These are phyloP conservation scores for Sclerotinia glacialis DNA, from an alignment of 2,329 filamentous ascomycete genomes.

Conservation along the genomic window DNA sequence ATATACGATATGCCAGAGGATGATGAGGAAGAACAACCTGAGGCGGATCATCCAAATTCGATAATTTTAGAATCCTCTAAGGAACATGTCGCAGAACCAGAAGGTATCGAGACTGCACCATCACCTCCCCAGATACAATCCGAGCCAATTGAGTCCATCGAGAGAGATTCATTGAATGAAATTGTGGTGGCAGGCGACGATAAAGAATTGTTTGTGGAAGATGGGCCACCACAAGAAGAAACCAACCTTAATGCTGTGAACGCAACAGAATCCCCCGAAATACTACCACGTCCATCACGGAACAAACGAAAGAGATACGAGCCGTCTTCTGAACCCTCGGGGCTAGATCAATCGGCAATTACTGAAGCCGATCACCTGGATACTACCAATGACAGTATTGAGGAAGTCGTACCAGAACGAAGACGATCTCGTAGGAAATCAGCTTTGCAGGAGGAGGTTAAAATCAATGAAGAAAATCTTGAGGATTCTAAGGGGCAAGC, in stretches of 20 bases:
- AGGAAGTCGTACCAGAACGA: neutral
- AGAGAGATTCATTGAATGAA: neutral
- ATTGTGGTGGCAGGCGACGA: neutral
- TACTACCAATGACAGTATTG: neutral
- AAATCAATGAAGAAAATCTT: neutral
- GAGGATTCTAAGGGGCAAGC: conserved; percentile 27
- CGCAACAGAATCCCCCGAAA: neutral
- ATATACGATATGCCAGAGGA: conserved; percentile 31
- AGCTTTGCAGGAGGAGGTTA: neutral
- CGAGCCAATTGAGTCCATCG: conserved; percentile 12
- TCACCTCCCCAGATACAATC: neutral
- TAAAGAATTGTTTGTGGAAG: neutral
- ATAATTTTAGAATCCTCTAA: neutral
- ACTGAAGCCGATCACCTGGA: neutral
- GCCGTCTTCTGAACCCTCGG: conserved; percentile 7
- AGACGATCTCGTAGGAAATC: conserved; percentile 12
- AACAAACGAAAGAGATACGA: conserved; percentile 33
- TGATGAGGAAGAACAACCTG: conserved; percentile 17
- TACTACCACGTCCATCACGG: conserved; percentile 21
- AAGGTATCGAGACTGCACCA: neutral
- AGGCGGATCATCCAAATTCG: neutral
- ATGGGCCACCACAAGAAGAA: neutral
- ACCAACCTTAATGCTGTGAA: neutral
- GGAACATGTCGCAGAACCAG: neutral
- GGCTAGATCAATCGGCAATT: neutral